Evolutionary conservation across 257 asterid species (phyloP).

Genomic region (Catharanthus roseus): DNA sequence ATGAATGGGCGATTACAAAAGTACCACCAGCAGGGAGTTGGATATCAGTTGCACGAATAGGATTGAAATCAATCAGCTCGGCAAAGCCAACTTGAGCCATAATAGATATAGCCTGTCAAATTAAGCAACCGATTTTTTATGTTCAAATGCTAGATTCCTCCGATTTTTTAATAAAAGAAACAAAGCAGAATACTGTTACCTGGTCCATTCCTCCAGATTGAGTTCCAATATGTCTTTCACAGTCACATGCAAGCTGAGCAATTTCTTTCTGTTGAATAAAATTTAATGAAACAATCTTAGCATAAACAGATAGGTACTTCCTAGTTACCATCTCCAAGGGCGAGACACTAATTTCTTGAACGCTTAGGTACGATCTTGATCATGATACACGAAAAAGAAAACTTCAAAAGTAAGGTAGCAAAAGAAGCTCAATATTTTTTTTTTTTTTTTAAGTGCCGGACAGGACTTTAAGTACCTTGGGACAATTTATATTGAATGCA

Average conservation of each 20-base stretch:
- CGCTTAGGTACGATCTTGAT: not conserved
- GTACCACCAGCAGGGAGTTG: constrained; percentile 89
- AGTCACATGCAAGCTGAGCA: constrained; percentile 89
- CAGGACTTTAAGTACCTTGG: constrained; percentile 45
- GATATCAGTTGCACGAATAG: constrained; percentile 82
- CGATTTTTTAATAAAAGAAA: not conserved
- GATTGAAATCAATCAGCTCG: constrained; percentile 93
- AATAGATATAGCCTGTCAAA: constrained; percentile 75
- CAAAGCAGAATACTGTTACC: constrained; percentile 36
- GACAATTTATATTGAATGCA: constrained; percentile 42
- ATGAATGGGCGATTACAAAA: constrained; percentile 80
- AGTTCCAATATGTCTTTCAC: constrained; percentile 92
- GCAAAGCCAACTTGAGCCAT: constrained; percentile 94
- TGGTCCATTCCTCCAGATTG: constrained; percentile 99
- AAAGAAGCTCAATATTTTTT: no score
- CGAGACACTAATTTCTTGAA: no score
- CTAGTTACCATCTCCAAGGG: no score
- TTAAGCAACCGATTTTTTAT: not conserved
- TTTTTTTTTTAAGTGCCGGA: not conserved
- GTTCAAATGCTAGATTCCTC: no score
- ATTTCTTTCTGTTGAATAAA: constrained; percentile 65
- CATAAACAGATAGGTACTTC: no score
- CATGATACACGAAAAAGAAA: no score
- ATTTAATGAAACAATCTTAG: not conserved
- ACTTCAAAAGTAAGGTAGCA: no score